Conservation (phyloP, 2,329 filamentous ascomycete species). For the Xylariaceae sp. region DNA sequence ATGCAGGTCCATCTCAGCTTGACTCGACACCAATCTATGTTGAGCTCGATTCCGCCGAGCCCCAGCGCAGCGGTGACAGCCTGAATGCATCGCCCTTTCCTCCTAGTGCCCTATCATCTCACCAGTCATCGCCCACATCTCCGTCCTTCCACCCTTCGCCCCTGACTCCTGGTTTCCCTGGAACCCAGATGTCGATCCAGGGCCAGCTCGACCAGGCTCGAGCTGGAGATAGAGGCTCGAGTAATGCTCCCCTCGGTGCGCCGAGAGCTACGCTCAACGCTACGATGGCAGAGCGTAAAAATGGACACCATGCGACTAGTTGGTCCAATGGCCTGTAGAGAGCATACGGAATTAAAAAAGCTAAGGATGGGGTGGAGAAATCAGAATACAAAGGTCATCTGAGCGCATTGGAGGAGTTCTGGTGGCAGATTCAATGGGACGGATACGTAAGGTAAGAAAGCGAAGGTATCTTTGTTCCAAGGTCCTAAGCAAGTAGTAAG, state of each 20-base stretch:
- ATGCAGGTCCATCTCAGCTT: conserved; percentile 1
- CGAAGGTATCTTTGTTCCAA: too few species aligned
- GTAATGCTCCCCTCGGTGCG: not conserved
- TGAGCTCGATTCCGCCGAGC: conserved; percentile 18
- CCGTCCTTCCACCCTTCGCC: conserved; percentile 10
- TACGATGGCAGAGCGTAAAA: conserved; percentile 16
- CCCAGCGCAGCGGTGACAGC: not conserved
- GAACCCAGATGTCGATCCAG: conserved; percentile 11
- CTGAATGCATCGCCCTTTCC: not conserved
- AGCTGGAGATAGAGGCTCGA: not conserved
- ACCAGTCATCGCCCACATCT: not conserved
- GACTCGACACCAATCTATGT: conserved; percentile 8
- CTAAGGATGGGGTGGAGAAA: too few species aligned
- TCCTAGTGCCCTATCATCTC: not conserved
- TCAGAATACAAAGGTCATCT: too few species aligned
- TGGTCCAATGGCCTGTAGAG: conserved; percentile 12
- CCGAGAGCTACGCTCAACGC: conserved; percentile 20
- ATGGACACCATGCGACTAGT: conserved; percentile 22
- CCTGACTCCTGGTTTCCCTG: conserved; percentile 13
- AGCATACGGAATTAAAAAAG: too few species aligned
- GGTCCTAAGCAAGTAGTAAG: too few species aligned
- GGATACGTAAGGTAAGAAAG: too few species aligned
- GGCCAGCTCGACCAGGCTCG: conserved; percentile 4
- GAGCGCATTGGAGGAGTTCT: too few species aligned
- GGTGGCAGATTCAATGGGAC: too few species aligned